phyloP scores from a whole-genome alignment of 108 stramenopile genomes.

The Pseudonitzschia pungens region DNA sequence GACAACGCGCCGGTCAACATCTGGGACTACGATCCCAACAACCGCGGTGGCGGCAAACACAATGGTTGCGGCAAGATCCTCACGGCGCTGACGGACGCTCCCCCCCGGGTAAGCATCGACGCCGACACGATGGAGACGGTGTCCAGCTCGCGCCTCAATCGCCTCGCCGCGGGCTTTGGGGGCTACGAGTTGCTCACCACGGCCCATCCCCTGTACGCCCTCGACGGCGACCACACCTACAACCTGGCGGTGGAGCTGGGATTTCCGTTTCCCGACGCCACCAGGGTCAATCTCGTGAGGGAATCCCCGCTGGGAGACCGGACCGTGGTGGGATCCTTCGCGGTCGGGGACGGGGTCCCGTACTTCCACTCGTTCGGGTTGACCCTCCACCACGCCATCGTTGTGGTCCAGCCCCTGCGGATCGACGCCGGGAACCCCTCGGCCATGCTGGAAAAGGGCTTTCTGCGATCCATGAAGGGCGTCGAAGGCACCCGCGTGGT shows the following conservation, averaged over 20 bases:
- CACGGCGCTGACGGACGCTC: constrained; percentile 39
- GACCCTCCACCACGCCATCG: constrained; percentile 25
- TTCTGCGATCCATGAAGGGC: constrained; percentile 29
- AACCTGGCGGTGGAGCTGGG: constrained; percentile 38
- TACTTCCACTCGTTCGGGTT: constrained; percentile 42
- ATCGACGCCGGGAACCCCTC: not conserved
- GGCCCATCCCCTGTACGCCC: constrained; percentile 39
- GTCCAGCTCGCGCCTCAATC: constrained; percentile 19
- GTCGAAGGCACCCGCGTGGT: constrained; percentile 29
- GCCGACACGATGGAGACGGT: constrained; percentile 34
- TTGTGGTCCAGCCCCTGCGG: constrained; percentile 42
- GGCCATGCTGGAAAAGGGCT: constrained; percentile 18
- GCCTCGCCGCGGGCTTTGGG: constrained; percentile 11
- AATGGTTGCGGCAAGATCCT: not conserved
- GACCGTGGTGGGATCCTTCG: constrained; percentile 18
- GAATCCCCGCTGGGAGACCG: constrained; percentile 18
- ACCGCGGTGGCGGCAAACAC: not conserved
- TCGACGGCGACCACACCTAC: constrained; percentile 32
- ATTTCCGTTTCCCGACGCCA: not conserved
- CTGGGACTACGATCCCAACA: constrained; percentile 34
- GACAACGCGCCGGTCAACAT: constrained; percentile 47
- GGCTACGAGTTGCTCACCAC: constrained; percentile 38
- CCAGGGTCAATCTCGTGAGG: constrained; percentile 25
- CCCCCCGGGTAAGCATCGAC: constrained; percentile 34
- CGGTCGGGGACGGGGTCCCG: constrained; percentile 27